Evolutionary conservation across 352 stramenopile species (phyloP), one percentile per base, ranked within the genome.

Genomic region (Phytopythium boreale): DNA sequence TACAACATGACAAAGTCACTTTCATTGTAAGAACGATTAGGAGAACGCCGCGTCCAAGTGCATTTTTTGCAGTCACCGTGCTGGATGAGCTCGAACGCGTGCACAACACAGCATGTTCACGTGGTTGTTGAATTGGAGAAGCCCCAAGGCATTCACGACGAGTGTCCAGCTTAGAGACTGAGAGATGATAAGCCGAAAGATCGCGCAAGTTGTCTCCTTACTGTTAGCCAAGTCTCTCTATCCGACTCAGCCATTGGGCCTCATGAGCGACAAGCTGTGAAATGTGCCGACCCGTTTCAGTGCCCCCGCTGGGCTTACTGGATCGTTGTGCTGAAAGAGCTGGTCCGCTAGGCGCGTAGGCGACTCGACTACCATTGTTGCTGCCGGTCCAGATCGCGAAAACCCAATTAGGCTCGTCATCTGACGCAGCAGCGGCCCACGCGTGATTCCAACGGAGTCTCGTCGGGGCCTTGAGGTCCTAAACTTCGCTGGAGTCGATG

Each of bases 331-430:
- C 37, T 51, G 56, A 15, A 61, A 61, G 1, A 61, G 56, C 26
- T 61, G 56, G 6, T 61, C 56, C 20, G 39, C 56, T 14, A 61
- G 56, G 0, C 22, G 36, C 9, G 56, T 61, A 1, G 56, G 56
- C 5, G 56, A 61, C 19, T 61, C 39, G n/a, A 24, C 27, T 24
- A 11, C 39, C 26, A 5, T 9, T 15, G 24, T 14, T 61, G 15
- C 0, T 7, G 37, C n/a, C 5, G 36, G 24, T 39, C 56, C 39
- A 7, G 56, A 52, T 12, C 15, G 47, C 11, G 56, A 61, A 4
- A 61, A 29, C 1, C 56, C 56, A 10, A 61, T 61, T 1, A 61
- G 26, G 19, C 39, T 61, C 24, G 56, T 52, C 56, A 61, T 61
- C 56, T 52, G 56, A 36, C 56, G 56, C 24, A 61, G 24, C 15